Evolutionary conservation across 306 rosid species (phyloP), one percentile per base, ranked within the genome.

Genomic region (Vigna mungo): DNA sequence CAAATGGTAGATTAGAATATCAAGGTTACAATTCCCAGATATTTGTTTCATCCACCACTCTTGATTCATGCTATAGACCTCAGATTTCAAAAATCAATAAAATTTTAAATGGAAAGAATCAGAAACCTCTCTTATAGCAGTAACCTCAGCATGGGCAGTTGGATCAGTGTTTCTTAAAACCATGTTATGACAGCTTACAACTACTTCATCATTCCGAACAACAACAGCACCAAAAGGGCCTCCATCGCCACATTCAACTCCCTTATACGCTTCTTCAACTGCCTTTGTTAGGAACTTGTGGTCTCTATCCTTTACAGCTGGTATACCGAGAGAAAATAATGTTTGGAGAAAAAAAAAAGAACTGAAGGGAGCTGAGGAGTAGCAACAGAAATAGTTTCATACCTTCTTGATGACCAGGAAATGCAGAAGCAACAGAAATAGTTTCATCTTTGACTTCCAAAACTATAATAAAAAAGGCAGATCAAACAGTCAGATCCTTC

Each of bases 141-240:
- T 89, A 82, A 90, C 89, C 83, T 93, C 96, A 10, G 98, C 98
- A 80, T 93, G 98, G 17, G 94, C 98, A 43, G 93, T 93, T 6
- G 96, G 94, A 73, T 93, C 96, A 48, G 88, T 90, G 83, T 93
- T 72, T 53, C 74, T 84, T 55, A 86, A 76, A 78, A 93, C 94
- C 96, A 93, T 82, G 82, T 93, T 93, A 83, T 90, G 98, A 72
- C 94, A 88, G 85, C 94, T 87, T 55, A 85, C 96, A 36, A 93
- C 90, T 67, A 93, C 81, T 86, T 93, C 98, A 78, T 93, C 89
- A 37, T 93, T 89, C 21, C 75, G 88, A 80, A 90, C 96, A 72
- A 93, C 83, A 74, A 93, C 90, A 1, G 98, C 98, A 17, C 98
- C 96, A 62, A 89, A 93, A 43, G 98, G 98, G 61, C 96, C 87